Conservation (phyloP, 371 early-diverging fungal species). For the Zopfochytrium polystomum region DNA sequence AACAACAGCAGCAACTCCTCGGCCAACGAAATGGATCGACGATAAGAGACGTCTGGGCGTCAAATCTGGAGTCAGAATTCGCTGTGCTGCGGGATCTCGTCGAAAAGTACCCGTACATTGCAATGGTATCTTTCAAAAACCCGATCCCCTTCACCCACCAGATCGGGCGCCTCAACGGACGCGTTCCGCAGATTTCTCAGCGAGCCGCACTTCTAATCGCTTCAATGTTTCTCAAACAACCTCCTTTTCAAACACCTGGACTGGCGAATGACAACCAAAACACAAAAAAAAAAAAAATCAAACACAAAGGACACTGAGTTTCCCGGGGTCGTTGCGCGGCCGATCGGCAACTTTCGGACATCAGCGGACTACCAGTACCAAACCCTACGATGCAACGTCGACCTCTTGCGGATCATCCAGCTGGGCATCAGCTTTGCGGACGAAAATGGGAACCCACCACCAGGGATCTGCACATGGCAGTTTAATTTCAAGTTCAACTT, state of each 20-base stretch:
- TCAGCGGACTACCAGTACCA: conserved; percentile 98
- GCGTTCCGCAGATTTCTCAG: neutral
- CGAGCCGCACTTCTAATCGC: neutral
- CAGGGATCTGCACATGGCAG: conserved; percentile 96
- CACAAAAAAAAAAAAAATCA: too few species aligned
- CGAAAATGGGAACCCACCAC: conserved; percentile 87
- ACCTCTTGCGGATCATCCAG: conserved; percentile 98
- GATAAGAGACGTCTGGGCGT: conserved; percentile 70
- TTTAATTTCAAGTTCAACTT: conserved; percentile 99
- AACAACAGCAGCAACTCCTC: too few species aligned
- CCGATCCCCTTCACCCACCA: neutral
- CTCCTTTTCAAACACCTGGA: conserved; percentile 1
- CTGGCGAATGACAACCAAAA: neutral
- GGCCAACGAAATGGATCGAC: neutral
- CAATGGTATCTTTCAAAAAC: conserved; percentile 74
- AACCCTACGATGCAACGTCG: conserved; percentile 97
- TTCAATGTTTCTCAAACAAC: neutral
- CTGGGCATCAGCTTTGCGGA: conserved; percentile 97
- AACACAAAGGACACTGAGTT: conserved; percentile 94
- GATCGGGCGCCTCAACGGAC: neutral
- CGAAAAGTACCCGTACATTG: conserved; percentile 90
- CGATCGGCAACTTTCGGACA: conserved; percentile 93
- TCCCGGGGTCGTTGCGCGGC: conserved; percentile 99
- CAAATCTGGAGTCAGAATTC: conserved; percentile 97
- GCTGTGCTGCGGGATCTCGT: conserved; percentile 83